Conservation (phyloP, 2,329 filamentous ascomycete genomes). For the Beauveria australis region DNA sequence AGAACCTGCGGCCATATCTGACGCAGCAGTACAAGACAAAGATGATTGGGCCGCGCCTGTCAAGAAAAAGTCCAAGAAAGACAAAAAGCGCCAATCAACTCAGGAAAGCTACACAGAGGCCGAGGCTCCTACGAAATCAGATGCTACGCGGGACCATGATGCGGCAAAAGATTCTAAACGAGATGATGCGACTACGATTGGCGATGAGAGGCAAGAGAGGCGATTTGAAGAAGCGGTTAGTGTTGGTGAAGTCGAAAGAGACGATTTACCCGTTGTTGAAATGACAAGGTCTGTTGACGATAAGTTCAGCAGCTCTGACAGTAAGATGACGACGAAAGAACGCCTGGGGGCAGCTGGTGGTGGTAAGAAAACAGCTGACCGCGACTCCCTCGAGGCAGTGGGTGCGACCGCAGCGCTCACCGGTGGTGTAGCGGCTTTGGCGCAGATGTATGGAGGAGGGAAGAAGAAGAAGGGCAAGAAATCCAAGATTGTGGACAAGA, state of each 20-base stretch:
- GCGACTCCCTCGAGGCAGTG: slow-evolving; percentile 12
- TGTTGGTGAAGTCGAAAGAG: slow-evolving; percentile 10
- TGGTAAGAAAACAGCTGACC: not conserved
- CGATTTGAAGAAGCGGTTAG: slow-evolving; percentile 12
- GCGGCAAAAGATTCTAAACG: slow-evolving; percentile 1
- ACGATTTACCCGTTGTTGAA: slow-evolving; percentile 9
- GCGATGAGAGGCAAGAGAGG: slow-evolving; percentile 10
- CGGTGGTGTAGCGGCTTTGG: slow-evolving; percentile 27
- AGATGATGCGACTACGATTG: slow-evolving; percentile 4
- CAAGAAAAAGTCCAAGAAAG: slow-evolving; percentile 24
- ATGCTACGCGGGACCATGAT: slow-evolving; percentile 19
- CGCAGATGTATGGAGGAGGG: slow-evolving; percentile 25
- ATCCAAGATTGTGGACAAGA: slow-evolving; percentile 32
- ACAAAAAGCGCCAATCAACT: slow-evolving; percentile 26
- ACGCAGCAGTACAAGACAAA: not conserved
- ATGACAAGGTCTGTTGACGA: slow-evolving; percentile 12
- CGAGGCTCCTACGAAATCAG: slow-evolving; percentile 12
- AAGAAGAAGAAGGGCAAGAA: slow-evolving; percentile 28
- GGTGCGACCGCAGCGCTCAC: slow-evolving; percentile 18
- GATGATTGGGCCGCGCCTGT: slow-evolving; percentile 1
- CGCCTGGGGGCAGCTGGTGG: not conserved
- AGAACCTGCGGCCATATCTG: not conserved
- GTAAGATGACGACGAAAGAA: not conserved
- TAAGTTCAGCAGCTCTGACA: slow-evolving; percentile 8
- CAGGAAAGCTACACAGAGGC: not conserved